Evolutionary conservation across 202 grass and related monocot genomes (phyloP), one percentile per base, ranked within the genome.

Genomic region (Panicum virgatum): DNA sequence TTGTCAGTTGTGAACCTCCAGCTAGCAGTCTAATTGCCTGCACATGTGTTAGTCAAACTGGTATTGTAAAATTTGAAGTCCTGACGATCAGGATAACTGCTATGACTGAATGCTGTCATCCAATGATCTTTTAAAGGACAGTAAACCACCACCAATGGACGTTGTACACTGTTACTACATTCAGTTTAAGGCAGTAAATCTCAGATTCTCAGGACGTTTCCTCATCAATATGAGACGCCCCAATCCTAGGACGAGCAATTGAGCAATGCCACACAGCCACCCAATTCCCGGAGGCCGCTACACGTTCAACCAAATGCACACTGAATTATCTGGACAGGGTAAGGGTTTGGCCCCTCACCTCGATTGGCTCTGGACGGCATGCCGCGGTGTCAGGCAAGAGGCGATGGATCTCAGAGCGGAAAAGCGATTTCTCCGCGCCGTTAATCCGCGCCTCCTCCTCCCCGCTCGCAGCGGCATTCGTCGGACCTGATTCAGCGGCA

Each of bases 261-360:
- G 16, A 77, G n/a, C 39, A 3, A 51, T 11, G 10, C 0, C n/a
- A 68, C 44, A 37, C 29, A 6, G 42, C 26, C 75, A 47, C 12
- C 1, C 60, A 20, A 14, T 48, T 34, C 18, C 27, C 37, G 32
- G 12, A 51, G 23, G 34, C 29, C 44, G 7, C 26, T 65, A 20
- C 27, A 78, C 27, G 16, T 23, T 22, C 59, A 50, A 6, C 26
- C 62, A 36, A 73, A 53, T 37, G 48, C 27, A 34, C 0, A 32
- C 29, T 50, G 60, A 34, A 73, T 51, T 51, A 22, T 26, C 12
- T 58, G 5, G 36, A 16, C 20, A 20, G 72, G 46, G 9, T 44
- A n/a, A n/a, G 37, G 76, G 39, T 38, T 68, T 36, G 51, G 62
- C 5, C 19, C 47, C 62, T 77, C 62, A 59, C 72, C 72, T 84